Evolutionary conservation across 768 basidiomycete species (phyloP), one percentile per base, ranked within the genome.

Genomic region (Termitomyces sp.): DNA sequence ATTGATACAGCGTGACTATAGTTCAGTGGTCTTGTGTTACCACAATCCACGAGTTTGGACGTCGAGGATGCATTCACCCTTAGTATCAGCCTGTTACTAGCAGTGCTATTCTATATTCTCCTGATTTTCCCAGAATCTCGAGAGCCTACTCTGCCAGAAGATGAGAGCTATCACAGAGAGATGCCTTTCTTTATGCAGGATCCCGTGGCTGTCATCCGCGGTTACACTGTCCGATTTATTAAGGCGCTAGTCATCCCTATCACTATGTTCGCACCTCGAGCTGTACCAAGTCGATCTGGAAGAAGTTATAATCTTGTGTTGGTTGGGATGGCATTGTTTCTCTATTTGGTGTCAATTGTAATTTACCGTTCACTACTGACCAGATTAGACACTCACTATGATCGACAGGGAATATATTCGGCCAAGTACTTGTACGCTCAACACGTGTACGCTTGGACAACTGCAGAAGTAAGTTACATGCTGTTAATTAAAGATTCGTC

Each of bases 401-500:
- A 46, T 54, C 36, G 16, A 54, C 38, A 87, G 80, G 90, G 88
- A 18, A 70, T 92, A 1, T 87, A 84, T 69, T 85, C 83, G 53
- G 75, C 87, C 58, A 92, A 92, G 69, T 91, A 90, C 62, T 72
- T 92, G 36, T 93, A 91, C 60, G 89, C 86, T 0, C 82, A 84
- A 62, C 86, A 90, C 65, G 73, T 86, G 10, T 91, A 86, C 64
- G 68, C 73, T 12, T 91, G 90, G 90, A 78, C 76, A 14, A 78
- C 87, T 12, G 80, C 81, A 38, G 75, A 85, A 75, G 81, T 69
- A 64, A 42, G 67, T 65, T 58, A 35, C 38, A 20, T 55, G 30
- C 2, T 24, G 26, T 44, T 20, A 5, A 7, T 12, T 42, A 24
- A 35, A 16, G 7, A 4, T 40, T 10, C 8, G 18, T 44, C 35